Evolutionary conservation across 768 basidiomycete species (phyloP).

Genomic region (Leccinum fibrillosum): DNA sequence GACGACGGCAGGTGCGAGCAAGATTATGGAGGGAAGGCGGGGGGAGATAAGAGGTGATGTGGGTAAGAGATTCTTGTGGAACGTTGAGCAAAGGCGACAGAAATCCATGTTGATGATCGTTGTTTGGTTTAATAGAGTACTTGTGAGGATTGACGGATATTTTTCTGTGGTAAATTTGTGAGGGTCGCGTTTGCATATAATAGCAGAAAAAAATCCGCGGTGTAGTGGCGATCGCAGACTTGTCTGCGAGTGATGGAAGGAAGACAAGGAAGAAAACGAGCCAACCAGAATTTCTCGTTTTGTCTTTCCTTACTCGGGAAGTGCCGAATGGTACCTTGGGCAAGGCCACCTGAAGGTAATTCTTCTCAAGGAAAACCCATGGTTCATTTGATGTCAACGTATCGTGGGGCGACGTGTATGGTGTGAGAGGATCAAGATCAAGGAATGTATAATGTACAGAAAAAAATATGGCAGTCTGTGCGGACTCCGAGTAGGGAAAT

Average conservation of each 20-base stretch:
- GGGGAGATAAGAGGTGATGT: slow-evolving; percentile 70
- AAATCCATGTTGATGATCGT: slow-evolving; percentile 50
- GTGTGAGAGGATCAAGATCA: too few species aligned
- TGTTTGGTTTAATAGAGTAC: slow-evolving; percentile 18
- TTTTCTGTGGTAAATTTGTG: slow-evolving; percentile 38
- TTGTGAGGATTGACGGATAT: slow-evolving; percentile 30
- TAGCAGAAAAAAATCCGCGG: slow-evolving; percentile 8
- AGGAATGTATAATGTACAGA: too few species aligned
- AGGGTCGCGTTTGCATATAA: slow-evolving; percentile 71
- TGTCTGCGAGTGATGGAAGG: slow-evolving; percentile 18
- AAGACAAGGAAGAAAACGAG: background rate
- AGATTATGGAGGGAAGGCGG: slow-evolving; percentile 61
- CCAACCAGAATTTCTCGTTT: background rate
- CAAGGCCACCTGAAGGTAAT: too few species aligned
- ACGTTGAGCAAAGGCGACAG: slow-evolving; percentile 45
- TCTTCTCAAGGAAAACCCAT: too few species aligned
- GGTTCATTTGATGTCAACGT: too few species aligned
- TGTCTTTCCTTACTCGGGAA: background rate
- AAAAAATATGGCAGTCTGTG: too few species aligned
- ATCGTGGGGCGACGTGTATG: too few species aligned
- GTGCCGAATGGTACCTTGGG: too few species aligned
- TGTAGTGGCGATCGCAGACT: slow-evolving; percentile 24
- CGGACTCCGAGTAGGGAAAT: too few species aligned
- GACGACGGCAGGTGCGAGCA: slow-evolving; percentile 45
- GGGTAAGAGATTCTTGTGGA: slow-evolving; percentile 71